Conservation (phyloP, 208 protist species). For the Porcisia hertigi region DNA sequence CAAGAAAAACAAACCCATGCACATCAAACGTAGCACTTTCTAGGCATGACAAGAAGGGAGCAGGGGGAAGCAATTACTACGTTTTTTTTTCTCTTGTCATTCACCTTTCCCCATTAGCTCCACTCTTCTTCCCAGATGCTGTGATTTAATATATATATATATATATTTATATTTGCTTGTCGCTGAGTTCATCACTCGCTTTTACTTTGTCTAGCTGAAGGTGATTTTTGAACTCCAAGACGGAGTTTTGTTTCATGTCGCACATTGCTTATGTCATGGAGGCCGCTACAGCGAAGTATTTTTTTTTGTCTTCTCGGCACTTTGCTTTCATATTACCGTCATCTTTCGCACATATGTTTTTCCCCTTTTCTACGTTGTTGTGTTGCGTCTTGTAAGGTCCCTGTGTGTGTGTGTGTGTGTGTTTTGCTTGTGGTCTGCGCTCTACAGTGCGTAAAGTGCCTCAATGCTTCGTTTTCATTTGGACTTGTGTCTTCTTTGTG, state of each 20-base stretch:
- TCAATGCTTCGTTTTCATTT: neutral
- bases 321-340: neutral
- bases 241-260: neutral
- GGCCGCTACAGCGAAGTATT: slow-evolving; percentile 5
- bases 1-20: neutral
- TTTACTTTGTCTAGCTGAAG: slow-evolving; percentile 19
- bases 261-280: neutral
- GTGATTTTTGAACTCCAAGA: neutral
- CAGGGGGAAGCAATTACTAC: neutral
- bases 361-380: slow-evolving; percentile 3
- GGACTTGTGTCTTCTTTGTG: neutral
- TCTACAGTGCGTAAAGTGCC: neutral
- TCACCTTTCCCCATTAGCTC: neutral
- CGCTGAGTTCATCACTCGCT: neutral
- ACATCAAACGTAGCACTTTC: neutral
- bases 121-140: slow-evolving; percentile 6
- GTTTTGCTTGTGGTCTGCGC: neutral
- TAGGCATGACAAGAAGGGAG: neutral
- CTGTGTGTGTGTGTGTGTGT: slow-evolving; percentile 1
- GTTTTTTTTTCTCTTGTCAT: slow-evolving; percentile 21
- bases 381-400: neutral
- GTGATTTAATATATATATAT: neutral
- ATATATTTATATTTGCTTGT: neutral
- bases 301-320: slow-evolving; percentile 15
- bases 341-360: slow-evolving; percentile 15